phyloP scores from a whole-genome alignment of 441 rosid species.

The Hura crepitans region DNA sequence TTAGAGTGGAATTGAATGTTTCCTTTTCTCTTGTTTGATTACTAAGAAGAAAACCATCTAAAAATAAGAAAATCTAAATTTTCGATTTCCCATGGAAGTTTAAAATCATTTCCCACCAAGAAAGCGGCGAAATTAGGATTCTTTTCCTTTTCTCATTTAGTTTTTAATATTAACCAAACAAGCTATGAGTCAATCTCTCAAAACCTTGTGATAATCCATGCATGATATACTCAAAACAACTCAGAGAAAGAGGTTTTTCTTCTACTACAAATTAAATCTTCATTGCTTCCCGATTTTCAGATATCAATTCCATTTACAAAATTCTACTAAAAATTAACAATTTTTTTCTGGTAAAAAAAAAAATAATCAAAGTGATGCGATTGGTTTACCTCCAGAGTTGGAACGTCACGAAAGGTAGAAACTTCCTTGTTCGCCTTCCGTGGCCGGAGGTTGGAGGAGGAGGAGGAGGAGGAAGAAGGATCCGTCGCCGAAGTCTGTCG shows the following conservation, averaged over 20 bases:
- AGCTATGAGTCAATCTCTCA: too few relatives aligned
- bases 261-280: not conserved
- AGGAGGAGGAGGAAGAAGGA: conserved; percentile 25
- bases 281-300: not conserved
- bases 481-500: conserved; percentile 41
- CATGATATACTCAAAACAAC: too few relatives aligned
- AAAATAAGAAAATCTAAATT: too few relatives aligned
- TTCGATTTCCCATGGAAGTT: too few relatives aligned
- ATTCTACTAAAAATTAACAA: not conserved
- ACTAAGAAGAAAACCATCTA: too few relatives aligned
- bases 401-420: conserved; percentile 26
- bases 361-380: not conserved
- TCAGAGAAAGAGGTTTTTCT: too few relatives aligned
- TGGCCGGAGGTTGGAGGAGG: conserved; percentile 30
- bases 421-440: conserved; percentile 25
- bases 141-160: too few relatives aligned
- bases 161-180: too few relatives aligned
- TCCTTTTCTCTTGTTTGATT: too few relatives aligned
- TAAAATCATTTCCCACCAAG: too few relatives aligned
- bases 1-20: too few relatives aligned
- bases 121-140: too few relatives aligned
- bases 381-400: conserved; percentile 37
- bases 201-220: not conserved
- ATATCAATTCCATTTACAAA: not conserved
- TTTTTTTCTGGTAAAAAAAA: not conserved